A percentile compares a stretch with the other conserved stretches of the same genome.
Evolutionary conservation across 2,329 filamentous ascomycete species (phyloP).

Genomic region (Chrysosporium keratinophilum): DNA sequence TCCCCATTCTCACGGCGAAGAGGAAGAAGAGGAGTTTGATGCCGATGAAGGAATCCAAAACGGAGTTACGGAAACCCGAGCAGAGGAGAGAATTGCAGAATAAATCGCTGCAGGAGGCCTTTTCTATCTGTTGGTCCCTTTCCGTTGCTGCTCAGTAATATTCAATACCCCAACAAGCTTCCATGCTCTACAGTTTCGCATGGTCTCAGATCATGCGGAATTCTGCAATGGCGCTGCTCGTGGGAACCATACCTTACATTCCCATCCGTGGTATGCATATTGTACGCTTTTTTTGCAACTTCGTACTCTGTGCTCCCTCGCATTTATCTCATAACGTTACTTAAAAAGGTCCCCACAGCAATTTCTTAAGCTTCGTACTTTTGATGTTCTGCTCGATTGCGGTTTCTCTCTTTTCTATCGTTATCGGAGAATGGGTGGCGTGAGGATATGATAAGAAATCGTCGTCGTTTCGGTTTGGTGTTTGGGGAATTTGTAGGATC

Average conservation of each 20-base stretch:
- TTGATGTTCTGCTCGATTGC: background rate
- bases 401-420: background rate
- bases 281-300: background rate
- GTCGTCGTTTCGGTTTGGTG: background rate
- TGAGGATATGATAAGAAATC: background rate
- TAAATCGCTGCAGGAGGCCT: background rate
- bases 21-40: slow-evolving; percentile 25
- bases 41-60: slow-evolving; percentile 24
- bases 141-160: background rate
- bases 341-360: no score
- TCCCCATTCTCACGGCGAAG: slow-evolving; percentile 35
- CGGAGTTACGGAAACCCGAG: slow-evolving; percentile 25
- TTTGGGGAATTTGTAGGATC: background rate
- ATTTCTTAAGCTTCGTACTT: background rate
- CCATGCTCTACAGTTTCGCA: background rate
- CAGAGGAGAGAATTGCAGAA: slow-evolving; percentile 24
- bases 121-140: background rate
- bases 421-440: background rate
- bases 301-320: background rate
- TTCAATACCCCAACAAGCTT: background rate
- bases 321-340: background rate
- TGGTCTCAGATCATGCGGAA: background rate
- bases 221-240: background rate
- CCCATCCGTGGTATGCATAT: background rate
- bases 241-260: background rate